A percentile compares a stretch with the other conserved stretches of the same genome.
phyloP scores from a whole-genome alignment of 73 alveolate genomes.

The Breviolum minutum region DNA sequence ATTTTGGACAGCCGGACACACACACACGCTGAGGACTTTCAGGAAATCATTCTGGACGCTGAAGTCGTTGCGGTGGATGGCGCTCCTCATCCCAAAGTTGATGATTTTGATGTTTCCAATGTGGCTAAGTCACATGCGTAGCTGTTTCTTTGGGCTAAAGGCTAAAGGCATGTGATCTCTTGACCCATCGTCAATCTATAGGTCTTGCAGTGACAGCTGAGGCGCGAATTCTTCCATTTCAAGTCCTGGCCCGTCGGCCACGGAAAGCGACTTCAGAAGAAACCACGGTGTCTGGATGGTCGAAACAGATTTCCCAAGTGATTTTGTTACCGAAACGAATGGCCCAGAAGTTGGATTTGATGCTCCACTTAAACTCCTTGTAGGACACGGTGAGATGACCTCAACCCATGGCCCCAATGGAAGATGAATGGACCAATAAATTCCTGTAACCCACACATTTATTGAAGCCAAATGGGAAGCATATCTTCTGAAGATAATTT shows the following conservation, averaged over 20 bases:
- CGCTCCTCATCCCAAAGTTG: background rate
- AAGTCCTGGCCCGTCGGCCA: constrained; percentile 75
- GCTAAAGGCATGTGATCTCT: background rate
- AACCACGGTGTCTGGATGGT: background rate
- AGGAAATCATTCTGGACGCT: constrained; percentile 44
- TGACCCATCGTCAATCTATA: background rate
- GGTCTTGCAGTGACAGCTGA: background rate
- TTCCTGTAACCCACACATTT: too few species aligned
- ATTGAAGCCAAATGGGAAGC: too few species aligned
- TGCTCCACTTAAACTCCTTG: too few species aligned
- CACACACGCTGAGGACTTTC: background rate
- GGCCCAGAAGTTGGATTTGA: too few species aligned
- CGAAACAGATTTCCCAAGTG: background rate
- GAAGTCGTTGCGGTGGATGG: constrained; percentile 90
- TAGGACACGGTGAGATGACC: too few species aligned
- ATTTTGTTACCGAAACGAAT: too few species aligned
- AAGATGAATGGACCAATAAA: too few species aligned
- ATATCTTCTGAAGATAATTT: too few species aligned
- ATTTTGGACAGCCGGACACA: background rate
- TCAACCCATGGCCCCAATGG: too few species aligned
- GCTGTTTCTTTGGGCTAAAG: background rate
- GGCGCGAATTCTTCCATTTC: constrained; percentile 80
- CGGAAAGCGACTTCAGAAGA: constrained; percentile 2
- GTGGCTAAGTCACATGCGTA: background rate
- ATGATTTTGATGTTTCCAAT: background rate